Conservation (phyloP, 2,329 filamentous ascomycete genomes). For the Pseudogymnoascus sp. region DNA sequence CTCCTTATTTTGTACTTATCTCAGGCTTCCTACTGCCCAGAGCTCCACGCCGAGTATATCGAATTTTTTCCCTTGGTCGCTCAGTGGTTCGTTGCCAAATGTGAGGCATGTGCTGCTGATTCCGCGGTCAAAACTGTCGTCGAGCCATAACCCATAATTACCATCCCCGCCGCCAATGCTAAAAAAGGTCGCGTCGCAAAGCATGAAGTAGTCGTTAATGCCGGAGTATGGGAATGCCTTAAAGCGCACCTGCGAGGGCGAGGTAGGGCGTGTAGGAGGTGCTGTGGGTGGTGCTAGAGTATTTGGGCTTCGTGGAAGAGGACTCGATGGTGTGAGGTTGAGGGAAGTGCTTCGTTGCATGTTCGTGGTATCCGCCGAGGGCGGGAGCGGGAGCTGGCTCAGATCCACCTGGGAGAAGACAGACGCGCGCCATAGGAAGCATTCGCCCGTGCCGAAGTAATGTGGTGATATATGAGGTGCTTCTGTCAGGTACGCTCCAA, state of each 20-base stretch:
- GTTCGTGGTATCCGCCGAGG: slow-evolving; percentile 58
- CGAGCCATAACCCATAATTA: slow-evolving; percentile 88
- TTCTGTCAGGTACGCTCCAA: slow-evolving; percentile 92
- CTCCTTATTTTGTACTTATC: neutral
- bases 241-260: slow-evolving; percentile 76
- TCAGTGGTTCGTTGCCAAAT: slow-evolving; percentile 90
- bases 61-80: slow-evolving; percentile 88
- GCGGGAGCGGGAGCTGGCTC: slow-evolving; percentile 59
- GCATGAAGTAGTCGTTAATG: slow-evolving; percentile 93
- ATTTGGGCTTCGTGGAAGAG: slow-evolving; percentile 30
- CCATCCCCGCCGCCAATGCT: slow-evolving; percentile 85
- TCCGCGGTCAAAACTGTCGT: slow-evolving; percentile 75
- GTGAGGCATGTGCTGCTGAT: slow-evolving; percentile 80
- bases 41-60: slow-evolving; percentile 84
- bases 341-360: slow-evolving; percentile 47
- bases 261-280: slow-evolving; percentile 35
- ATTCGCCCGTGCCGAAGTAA: slow-evolving; percentile 95
- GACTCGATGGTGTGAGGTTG: slow-evolving; percentile 16
- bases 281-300: slow-evolving; percentile 23
- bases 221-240: slow-evolving; percentile 96
- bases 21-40: slow-evolving; percentile 44
- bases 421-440: slow-evolving; percentile 80
- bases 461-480: slow-evolving; percentile 71
- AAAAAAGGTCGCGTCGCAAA: slow-evolving; percentile 78
- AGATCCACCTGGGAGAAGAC: slow-evolving; percentile 50